Base-by-base conservation (phyloP, 2,329 filamentous ascomycete species). In the Nothophaeocryptopus gaeumannii region DNA sequence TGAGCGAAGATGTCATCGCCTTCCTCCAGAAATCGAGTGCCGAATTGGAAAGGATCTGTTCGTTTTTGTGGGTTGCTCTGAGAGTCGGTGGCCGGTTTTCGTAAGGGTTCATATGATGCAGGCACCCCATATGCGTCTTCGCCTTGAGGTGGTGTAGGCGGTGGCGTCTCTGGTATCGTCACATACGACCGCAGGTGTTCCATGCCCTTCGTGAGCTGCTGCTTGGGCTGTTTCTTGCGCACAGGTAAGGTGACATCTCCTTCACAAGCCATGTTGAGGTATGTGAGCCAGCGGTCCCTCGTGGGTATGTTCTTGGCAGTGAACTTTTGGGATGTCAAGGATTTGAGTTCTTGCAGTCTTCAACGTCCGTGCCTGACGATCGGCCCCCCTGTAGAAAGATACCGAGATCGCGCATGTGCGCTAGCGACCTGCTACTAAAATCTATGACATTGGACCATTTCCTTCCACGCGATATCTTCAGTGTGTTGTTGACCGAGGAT, bases 21-120 rank as follows among this genome's bases (percentile, higher is more conserved):
- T 69, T 92, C 79, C 63, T 87, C 83, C 44, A 99, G 82, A 64
- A 81, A 88, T 52, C 92, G 88, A 40, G 88, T 93, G 54, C 93
- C 93, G 70, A 99, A 99, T 71, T 95, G 86, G 71, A 97, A 99
- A 13, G 93, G 93, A 66, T 96, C 90, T 66, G 76, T 88, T 63
- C 89, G 82, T 75, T 97, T 97, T 72, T 86, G 77, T 69, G 90
- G 93, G 69, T 85, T 84, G 52, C 75, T 63, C 34, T 87, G 83
- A 63, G 87, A 79, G 69, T 91, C 86, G 15, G 86, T 62, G 2
- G 72, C 58, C 2, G 74, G 67, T 42, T 72, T 70, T 50, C 74
- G 72, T 20, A 76, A 45, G 11, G 75, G 75, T 36, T 71, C 67
- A 53, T 71, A 70, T 37, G 68, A 66, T 29, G 71, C 70, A 20